Base-by-base conservation (phyloP, 129 eudicot genomes). In the Ambrosia artemisiifolia region DNA sequence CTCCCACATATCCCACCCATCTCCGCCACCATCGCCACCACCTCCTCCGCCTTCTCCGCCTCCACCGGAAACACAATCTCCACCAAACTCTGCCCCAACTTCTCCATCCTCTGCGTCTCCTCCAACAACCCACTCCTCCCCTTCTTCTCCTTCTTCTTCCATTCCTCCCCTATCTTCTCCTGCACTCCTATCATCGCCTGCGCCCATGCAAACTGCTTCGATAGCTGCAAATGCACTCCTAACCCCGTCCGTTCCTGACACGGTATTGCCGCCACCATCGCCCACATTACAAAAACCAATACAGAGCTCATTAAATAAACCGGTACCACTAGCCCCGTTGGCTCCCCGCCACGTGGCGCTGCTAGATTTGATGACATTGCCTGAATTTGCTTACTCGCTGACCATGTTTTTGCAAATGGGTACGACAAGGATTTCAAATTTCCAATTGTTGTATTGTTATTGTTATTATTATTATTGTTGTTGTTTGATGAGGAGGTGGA, bases 111-210 rank as follows among this genome's bases (percentile, higher is more conserved):
- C 49, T 81, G 88, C 32, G 82, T 53, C 81, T 94, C 99, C 13
- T 83, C 88, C 85, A 94, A 51, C 62, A 94, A 72, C 10, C 99
- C 99, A 32, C 78, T 79, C 6, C 79, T 64, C 43, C 93, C 96
- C 59, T 84, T 94, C 87, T 90, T 94, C 88, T 94, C 98, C 72
- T 90, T 94, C 78, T 82, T 89, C 83, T 89, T 94, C 98, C 95
- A 88, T 9, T 87, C 84, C 71, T 94, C 98, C 6, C 84, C 92
- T 4, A 94, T 90, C 70, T 84, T 94, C 73, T 94, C 98, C 4
- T 94, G 98, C 38, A 94, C 75, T 54, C 83, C 84, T 65, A 73
- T 78, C 63, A 94, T 76, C 20, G 93, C 60, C 0, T 84, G 88
- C 4, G 93, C 90, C 98, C 98, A 94, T 3, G 47, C 16, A 50